Percentiles rank a stretch among this genome's conserved stretches.
These are phyloP conservation scores for Xylaria multiplex DNA, from an alignment of 2,329 filamentous ascomycete species.

Conservation along the genomic window DNA sequence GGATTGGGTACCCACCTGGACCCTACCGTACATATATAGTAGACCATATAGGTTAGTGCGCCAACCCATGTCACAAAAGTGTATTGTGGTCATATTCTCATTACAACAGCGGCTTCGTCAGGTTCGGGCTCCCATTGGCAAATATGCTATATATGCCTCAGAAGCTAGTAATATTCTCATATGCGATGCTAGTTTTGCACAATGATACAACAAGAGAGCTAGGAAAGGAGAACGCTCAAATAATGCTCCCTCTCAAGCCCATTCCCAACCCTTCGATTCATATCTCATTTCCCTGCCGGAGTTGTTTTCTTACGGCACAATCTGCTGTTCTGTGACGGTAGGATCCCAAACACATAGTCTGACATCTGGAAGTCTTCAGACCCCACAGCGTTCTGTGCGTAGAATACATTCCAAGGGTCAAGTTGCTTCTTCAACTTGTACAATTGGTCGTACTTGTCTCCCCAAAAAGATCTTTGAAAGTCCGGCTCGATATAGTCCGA, in stretches of 20 bases:
- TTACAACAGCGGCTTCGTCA: too few relatives aligned
- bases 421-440: constrained; percentile 51
- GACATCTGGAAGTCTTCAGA: constrained; percentile 52
- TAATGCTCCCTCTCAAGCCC: not conserved
- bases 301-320: constrained; percentile 41
- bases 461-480: constrained; percentile 53
- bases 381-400: constrained; percentile 52
- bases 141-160: not conserved
- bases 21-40: too few relatives aligned
- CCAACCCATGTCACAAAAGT: too few relatives aligned
- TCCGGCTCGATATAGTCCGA: constrained; percentile 52
- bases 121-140: not conserved
- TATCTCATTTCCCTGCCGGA: constrained; percentile 6
- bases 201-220: not conserved
- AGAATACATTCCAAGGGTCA: constrained; percentile 52
- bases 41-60: too few relatives aligned
- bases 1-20: too few relatives aligned
- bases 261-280: not conserved
- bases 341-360: constrained; percentile 42
- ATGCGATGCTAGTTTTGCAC: too few relatives aligned
- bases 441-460: constrained; percentile 50
- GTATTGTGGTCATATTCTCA: not conserved
- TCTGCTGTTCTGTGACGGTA: constrained; percentile 45
- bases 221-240: not conserved
- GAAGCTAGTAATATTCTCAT: too few relatives aligned